Evolutionary conservation across 805 yeast species (phyloP), one percentile per base, ranked within the genome.

Genomic region (Kockiozyma suomiensis): DNA sequence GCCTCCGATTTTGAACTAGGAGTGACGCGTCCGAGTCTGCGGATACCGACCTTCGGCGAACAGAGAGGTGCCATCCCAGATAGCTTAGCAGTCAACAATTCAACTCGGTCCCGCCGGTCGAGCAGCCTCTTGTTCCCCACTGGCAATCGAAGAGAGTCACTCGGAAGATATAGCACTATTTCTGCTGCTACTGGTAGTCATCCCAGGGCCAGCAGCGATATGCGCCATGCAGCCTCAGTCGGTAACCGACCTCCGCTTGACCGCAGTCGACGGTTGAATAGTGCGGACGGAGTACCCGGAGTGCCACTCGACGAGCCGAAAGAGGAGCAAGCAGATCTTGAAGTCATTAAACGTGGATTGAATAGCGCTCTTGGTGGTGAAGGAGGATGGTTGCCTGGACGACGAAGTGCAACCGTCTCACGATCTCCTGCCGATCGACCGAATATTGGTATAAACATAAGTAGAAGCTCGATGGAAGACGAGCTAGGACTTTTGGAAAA

Each of bases 321-420:
- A 30, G 15, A 19, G 33, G 40, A 56, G 28, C 17, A 10, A 4
- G 52, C 21, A 37, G 26, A 25, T 6, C 19, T 49, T 23, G 40
- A 35, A 6, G 43, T 23, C 8, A 37, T 49, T 15, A 49, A 35
- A 23, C 45, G 43, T 13, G 53, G 53, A 6, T 4, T 49, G 1
- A 37, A 26, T 23, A 26, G 43, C 37, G 53, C 53, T 3, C 23
- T 49, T 12, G 53, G 53, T 15, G 53, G 37, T 21, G 43, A 49
- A 35, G 42, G 43, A 10, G 43, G 26, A 35, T 49, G 53, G 53
- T 33, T 49, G 8, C 53, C 53, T 2, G 21, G 23, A 3, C 50
- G 37, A 5, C 12, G 40, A 7, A 32, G n/a, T 32, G 37, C 53
- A 2, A 13, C 17, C 10, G 28, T n/a, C 15, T 13, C 53, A 2